Percentiles rank a stretch among this genome's conserved stretches.
Evolutionary conservation across 1,284 basidiomycete genomes (phyloP).

Genomic region (Abortiporus biennis): DNA sequence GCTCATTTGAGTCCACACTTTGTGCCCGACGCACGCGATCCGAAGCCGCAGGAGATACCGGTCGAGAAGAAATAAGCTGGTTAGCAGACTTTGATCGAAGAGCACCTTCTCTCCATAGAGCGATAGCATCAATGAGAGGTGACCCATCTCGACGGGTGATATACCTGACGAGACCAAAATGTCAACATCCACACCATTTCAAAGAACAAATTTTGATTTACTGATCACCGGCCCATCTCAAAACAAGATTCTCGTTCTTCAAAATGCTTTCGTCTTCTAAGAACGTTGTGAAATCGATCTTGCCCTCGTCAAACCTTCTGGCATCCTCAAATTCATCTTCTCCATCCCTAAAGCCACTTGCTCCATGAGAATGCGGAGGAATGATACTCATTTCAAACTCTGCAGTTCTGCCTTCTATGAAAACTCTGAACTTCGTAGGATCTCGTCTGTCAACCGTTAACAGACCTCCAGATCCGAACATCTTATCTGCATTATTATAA

Average conservation of each 20-base stretch:
- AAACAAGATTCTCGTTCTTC: conserved; percentile 51
- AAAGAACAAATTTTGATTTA: conserved; percentile 19
- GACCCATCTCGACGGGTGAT: conserved; percentile 58
- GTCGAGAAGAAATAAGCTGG: conserved; percentile 21
- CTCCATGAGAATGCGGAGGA: conserved; percentile 17
- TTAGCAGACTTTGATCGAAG: conserved; percentile 28
- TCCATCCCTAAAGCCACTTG: conserved; percentile 21
- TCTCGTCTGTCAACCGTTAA: conserved; percentile 46
- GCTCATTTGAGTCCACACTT: conserved; percentile 15
- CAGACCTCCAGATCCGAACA: conserved; percentile 45
- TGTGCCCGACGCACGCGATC: conserved; percentile 24
- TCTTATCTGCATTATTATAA: no score
- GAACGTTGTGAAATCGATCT: conserved; percentile 50
- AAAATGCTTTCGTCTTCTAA: conserved; percentile 50
- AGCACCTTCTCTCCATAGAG: conserved; percentile 51
- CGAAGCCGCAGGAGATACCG: conserved; percentile 29
- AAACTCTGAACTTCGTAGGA: conserved; percentile 46
- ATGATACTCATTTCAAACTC: conserved; percentile 62
- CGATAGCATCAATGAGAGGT: conserved; percentile 59
- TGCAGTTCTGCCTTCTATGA: conserved; percentile 47
- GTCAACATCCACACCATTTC: not conserved
- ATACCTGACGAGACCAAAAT: conserved; percentile 35
- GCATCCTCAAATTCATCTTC: conserved; percentile 47
- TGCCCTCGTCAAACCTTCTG: conserved; percentile 44
- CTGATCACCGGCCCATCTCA: conserved; percentile 61